Evolutionary conservation across 1,284 basidiomycete species (phyloP), one percentile per base, ranked within the genome.

Genomic region (Cutaneotrichosporon sp.): DNA sequence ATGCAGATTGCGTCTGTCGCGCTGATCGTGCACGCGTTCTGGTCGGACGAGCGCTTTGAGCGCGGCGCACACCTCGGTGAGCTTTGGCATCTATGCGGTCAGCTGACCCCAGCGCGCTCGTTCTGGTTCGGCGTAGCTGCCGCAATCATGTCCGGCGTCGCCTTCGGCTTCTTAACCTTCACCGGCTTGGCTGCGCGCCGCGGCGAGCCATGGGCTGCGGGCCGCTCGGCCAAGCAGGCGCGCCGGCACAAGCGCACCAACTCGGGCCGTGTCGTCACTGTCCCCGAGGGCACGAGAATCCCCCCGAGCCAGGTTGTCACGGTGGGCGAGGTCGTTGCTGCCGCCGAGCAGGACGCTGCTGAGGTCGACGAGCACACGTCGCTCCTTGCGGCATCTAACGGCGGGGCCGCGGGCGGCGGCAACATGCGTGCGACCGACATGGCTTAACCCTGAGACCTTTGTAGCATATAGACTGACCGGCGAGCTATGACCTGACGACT

Each of bases 121-220:
- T 75, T 74, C 63, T 67, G 66, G 36, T 79, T 78, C 58, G 79
- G 76, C 3, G 69, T 78, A 4, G 64, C 69, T 9, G 74, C 77
- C 4, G 77, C 76, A 3, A 51, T 79, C 13, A 65, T 73, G 10
- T 77, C 76, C 1, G 68, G 69, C 2, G 49, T 64, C 25, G 73
- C 72, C 20, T 74, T 74, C 10, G 57, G 72, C 13, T 66, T 76
- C 34, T 63, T 80, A 20, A 77, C 79, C 0, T 77, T 75, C 58
- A 78, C 78, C 1, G 79, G 75, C 36, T 52, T 78, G n/a, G 72
- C 77, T 20, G 79, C 79, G 20, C 69, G 77, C 33, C 73, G 74
- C 31, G 79, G 79, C 20, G 70, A 76, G 64, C 71, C 71, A 24
- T 80, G 79, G 79, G 79, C 79, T 3, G 79, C 75, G 1, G 79